Base-by-base conservation (phyloP, 1,284 basidiomycete species). In the Papiliotrema terrestris region DNA sequence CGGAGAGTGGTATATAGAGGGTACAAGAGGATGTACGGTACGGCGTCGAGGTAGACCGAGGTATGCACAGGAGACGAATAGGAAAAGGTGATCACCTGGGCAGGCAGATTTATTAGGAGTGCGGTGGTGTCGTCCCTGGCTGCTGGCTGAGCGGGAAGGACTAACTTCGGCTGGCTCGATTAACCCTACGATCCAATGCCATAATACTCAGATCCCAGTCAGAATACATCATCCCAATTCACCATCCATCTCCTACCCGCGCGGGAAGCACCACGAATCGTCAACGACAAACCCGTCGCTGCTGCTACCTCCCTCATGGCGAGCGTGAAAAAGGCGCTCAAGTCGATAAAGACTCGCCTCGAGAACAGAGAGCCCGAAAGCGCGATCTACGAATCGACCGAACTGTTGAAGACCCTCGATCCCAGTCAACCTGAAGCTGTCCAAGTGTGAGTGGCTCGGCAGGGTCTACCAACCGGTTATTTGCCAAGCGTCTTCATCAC, bases 331-430 rank as follows among this genome's bases (percentile, higher is more conserved):
- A 69, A 66, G 52, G 66, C 71, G 2, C 80, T 95, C 63, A 96
- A 94, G 75, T 78, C 82, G n/a, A 87, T 91, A 19, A 84, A 88
- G 58, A 85, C 88, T 41, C 83, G 84, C 8, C 76, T 95, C n/a
- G 79, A 78, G 9, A 86, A 85, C 68, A 89, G 89, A 69, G 85
- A 94, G 60, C 90, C 83, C 59, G 75, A 80, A 22, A 76, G 78
- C n/a, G 91, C 74, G 8, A 54, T 77, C 17, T 59, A 69, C 19
- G 69, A 71, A 42, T 58, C 68, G 2, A 74, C 67, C 0, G 51
- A 68, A 29, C 61, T 75, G 8, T 56, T 90, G 8, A 84, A 83
- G 59, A 81, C 84, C 59, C 82, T 86, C 26, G 83, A 85, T 13
- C 74, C 80, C 22, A 81, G 85, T 56, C 84, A 65, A 8, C 59